Conservation (phyloP, 1,284 basidiomycete species). For the Phellinidium pouzarii region DNA sequence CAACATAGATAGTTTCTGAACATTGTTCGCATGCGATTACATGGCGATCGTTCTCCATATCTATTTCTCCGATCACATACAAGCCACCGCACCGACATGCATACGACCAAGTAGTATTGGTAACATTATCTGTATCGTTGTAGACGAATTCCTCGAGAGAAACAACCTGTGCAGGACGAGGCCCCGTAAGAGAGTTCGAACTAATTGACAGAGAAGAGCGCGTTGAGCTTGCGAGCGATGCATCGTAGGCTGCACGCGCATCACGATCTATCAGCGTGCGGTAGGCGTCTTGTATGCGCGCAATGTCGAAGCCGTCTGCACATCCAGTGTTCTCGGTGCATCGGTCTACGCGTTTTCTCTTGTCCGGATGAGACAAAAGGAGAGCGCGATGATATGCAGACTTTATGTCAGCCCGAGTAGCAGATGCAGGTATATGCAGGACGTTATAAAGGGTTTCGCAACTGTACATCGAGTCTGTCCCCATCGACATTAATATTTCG, state of each 20-base stretch:
- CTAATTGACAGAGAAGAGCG: no score
- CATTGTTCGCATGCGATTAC: slow-evolving; percentile 63
- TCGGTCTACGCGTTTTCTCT: slow-evolving; percentile 26
- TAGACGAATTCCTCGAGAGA: slow-evolving; percentile 65
- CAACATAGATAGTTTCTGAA: slow-evolving; percentile 74
- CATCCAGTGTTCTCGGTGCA: background rate
- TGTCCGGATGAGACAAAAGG: slow-evolving; percentile 64
- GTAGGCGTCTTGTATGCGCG: slow-evolving; percentile 23
- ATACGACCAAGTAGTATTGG: slow-evolving; percentile 40
- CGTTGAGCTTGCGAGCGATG: slow-evolving; percentile 19
- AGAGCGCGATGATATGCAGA: slow-evolving; percentile 62
- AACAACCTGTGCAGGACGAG: slow-evolving; percentile 68
- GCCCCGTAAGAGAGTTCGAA: slow-evolving; percentile 26
- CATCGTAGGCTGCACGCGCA: slow-evolving; percentile 46
- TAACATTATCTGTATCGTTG: slow-evolving; percentile 25
- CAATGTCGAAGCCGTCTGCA: slow-evolving; percentile 13
- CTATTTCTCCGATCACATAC: slow-evolving; percentile 47
- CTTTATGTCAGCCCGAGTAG: slow-evolving; percentile 47
- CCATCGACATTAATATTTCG: no score
- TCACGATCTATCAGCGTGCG: slow-evolving; percentile 28
- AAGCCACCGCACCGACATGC: slow-evolving; percentile 63
- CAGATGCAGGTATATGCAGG: slow-evolving; percentile 29
- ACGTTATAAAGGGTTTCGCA: slow-evolving; percentile 27
- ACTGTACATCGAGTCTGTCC: no score
- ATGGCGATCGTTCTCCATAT: slow-evolving; percentile 62